phyloP scores from a whole-genome alignment of 2,329 filamentous ascomycete species.

The Ophiostoma sp. region DNA sequence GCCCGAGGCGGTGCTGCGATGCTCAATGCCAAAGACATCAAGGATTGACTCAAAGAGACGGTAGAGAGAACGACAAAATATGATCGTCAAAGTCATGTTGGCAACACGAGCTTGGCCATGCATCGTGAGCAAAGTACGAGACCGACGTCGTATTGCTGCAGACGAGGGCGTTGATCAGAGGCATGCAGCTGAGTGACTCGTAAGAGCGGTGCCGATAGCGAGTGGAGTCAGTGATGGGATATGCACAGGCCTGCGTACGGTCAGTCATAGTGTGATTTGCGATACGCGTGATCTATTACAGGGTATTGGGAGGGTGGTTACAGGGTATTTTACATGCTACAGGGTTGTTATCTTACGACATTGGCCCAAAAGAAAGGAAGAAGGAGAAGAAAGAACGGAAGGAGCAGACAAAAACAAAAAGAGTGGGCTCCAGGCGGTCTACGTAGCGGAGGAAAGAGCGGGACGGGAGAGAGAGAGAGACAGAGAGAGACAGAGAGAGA shows the following conservation, averaged over 20 bases:
- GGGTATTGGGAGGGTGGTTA: background rate
- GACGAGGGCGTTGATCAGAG: background rate
- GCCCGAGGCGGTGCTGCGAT: background rate
- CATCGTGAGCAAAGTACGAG: background rate
- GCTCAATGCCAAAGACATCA: background rate
- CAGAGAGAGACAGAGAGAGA: background rate
- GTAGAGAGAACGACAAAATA: background rate
- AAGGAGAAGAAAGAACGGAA: background rate
- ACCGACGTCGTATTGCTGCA: conserved; percentile 4
- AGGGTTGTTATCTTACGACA: background rate
- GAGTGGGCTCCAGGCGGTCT: background rate
- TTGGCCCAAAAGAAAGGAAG: background rate
- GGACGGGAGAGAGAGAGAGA: background rate
- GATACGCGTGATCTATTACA: conserved; percentile 5
- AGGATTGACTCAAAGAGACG: background rate
- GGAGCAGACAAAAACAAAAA: background rate
- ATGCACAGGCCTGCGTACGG: conserved; percentile 13
- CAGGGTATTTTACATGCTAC: background rate
- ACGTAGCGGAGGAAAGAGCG: background rate
- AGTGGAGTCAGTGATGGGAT: background rate
- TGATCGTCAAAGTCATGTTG: background rate
- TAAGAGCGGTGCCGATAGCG: background rate
- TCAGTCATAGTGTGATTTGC: background rate
- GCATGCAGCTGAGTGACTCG: background rate
- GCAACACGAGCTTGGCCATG: background rate